Conservation (phyloP, 768 basidiomycete genomes). For the Termitomyces sp. region DNA sequence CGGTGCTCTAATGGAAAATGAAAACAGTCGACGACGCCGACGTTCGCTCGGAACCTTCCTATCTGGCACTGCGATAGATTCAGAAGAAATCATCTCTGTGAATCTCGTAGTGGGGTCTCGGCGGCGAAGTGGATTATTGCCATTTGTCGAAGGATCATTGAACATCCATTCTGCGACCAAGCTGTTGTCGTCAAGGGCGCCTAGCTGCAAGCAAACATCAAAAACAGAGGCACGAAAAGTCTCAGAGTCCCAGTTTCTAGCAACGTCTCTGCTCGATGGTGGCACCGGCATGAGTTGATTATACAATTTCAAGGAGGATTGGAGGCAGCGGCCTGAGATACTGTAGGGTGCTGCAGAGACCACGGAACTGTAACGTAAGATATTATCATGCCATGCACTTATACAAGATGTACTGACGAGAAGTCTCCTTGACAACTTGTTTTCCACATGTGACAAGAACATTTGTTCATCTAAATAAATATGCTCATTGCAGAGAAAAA, state of each 20-base stretch:
- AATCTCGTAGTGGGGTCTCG: slow-evolving; percentile 11
- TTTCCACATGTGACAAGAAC: neutral
- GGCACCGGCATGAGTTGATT: neutral
- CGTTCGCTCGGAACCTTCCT: neutral
- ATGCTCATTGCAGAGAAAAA: too few species aligned
- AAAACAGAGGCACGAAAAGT: slow-evolving; percentile 25
- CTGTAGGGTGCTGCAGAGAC: neutral
- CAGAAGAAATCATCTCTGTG: slow-evolving; percentile 13
- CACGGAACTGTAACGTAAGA: neutral
- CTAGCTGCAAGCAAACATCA: slow-evolving; percentile 29
- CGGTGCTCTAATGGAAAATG: slow-evolving; percentile 7
- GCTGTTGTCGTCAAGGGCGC: slow-evolving; percentile 28
- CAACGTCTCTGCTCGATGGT: neutral
- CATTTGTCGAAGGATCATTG: slow-evolving; percentile 16
- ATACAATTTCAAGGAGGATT: neutral
- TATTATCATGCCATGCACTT: neutral
- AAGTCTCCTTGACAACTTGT: neutral
- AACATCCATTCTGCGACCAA: slow-evolving; percentile 31
- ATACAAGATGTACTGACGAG: neutral
- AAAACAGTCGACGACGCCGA: slow-evolving; percentile 1
- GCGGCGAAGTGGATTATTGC: neutral
- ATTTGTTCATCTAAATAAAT: too few species aligned
- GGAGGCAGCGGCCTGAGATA: neutral
- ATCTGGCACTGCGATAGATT: neutral
- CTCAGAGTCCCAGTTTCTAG: neutral